phyloP scores from a whole-genome alignment of 495 filamentous ascomycete species.

The Staphylotrichum longicolle region DNA sequence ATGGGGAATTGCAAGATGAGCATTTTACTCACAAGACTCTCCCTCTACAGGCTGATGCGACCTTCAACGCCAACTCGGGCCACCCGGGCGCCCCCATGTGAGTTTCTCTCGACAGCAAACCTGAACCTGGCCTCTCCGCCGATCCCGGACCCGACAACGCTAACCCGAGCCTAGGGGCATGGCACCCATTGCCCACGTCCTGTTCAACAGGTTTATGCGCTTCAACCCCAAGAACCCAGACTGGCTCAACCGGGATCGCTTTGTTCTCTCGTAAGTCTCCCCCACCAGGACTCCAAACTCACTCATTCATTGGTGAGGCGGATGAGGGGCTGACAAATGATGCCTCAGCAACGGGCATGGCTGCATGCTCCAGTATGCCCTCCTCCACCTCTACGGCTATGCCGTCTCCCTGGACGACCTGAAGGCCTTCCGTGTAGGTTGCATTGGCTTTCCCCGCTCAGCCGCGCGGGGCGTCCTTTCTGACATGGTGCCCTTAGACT shows the following conservation, averaged over 20 bases:
- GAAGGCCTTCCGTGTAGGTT: constrained; percentile 89
- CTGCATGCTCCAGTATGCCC: constrained; percentile 98
- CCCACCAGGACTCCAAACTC: background rate
- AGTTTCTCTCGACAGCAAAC: constrained; percentile 29
- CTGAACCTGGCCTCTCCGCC: constrained; percentile 9
- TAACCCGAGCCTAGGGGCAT: constrained; percentile 62
- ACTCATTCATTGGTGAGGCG: background rate
- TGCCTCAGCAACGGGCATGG: constrained; percentile 85
- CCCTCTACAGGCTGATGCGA: constrained; percentile 83
- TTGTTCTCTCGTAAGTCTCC: constrained; percentile 93
- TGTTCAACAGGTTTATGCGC: constrained; percentile 98
- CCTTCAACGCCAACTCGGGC: constrained; percentile 90
- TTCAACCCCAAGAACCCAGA: constrained; percentile 99
- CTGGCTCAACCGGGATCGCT: constrained; percentile 96
- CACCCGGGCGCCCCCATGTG: constrained; percentile 96
- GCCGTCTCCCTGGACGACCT: constrained; percentile 80
- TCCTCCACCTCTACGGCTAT: constrained; percentile 97
- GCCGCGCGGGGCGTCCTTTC: background rate
- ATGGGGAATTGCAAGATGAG: background rate
- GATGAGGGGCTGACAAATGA: background rate
- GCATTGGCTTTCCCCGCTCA: background rate
- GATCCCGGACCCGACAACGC: constrained; percentile 17
- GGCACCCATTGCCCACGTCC: constrained; percentile 95
- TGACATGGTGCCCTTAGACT: constrained; percentile 47
- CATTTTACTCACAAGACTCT: constrained; percentile 29